These are phyloP conservation scores for Colletotrichum sp. DNA, from an alignment of 2,329 filamentous ascomycete genomes.

Conservation along the genomic window DNA sequence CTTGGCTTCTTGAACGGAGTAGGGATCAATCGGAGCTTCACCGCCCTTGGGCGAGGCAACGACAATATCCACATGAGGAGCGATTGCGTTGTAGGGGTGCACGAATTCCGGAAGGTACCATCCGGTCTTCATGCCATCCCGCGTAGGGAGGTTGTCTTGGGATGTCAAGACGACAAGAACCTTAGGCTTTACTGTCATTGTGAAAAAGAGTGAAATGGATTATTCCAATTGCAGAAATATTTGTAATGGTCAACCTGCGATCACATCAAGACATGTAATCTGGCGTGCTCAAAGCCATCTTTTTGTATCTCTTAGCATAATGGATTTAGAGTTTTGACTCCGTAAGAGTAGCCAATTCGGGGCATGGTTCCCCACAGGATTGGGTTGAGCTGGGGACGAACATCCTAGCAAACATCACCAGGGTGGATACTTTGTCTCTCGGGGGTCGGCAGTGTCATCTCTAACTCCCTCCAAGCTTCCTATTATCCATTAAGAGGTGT, in stretches of 20 bases:
- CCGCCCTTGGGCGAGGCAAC: background rate
- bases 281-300: background rate
- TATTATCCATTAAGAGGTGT: fast-evolving
- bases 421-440: background rate
- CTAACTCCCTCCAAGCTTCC: background rate
- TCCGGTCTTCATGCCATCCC: background rate
- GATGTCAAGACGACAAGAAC: background rate
- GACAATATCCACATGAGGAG: background rate
- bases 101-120: background rate
- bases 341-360: background rate
- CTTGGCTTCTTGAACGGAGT: background rate
- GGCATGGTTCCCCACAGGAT: background rate
- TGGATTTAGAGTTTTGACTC: background rate
- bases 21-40: background rate
- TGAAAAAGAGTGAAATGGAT: background rate
- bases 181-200: background rate
- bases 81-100: background rate
- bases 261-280: background rate
- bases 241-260: background rate
- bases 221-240: fast-evolving
- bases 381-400: background rate
- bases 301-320: background rate
- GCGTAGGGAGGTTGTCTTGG: background rate
- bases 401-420: background rate
- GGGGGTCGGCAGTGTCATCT: background rate